phyloP scores from a whole-genome alignment of 805 yeast species.

The Spathaspora passalidarum region DNA sequence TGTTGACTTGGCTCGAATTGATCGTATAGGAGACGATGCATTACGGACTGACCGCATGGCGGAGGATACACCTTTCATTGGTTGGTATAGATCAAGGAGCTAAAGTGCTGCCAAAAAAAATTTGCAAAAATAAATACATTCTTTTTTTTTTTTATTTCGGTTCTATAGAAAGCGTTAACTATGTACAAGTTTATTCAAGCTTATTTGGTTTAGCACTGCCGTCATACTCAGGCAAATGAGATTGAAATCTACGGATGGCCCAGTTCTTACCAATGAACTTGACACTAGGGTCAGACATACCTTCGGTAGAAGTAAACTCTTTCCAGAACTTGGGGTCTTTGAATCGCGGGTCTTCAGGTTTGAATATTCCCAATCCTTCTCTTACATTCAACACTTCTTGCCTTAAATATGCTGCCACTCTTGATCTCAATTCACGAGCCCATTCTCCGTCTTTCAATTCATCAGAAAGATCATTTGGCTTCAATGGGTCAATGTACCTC shows the following conservation, averaged over 20 bases:
- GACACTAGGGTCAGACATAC: slow-evolving; percentile 64
- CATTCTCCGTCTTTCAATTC: slow-evolving; percentile 61
- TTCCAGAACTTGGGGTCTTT: slow-evolving; percentile 74
- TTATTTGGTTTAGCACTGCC: slow-evolving; percentile 4
- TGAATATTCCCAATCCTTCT: slow-evolving; percentile 39
- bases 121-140: too few species aligned
- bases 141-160: background rate
- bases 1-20: background rate
- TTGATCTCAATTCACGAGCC: slow-evolving; percentile 65
- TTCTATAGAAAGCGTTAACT: too few species aligned
- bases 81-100: background rate
- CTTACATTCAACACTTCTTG: slow-evolving; percentile 52
- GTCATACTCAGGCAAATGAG: slow-evolving; percentile 35
- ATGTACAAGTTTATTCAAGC: background rate
- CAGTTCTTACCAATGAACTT: slow-evolving; percentile 76
- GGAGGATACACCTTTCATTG: background rate
- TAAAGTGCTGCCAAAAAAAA: background rate
- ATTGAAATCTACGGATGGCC: slow-evolving; percentile 74
- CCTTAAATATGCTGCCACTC: slow-evolving; percentile 68
- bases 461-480: slow-evolving; percentile 57
- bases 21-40: background rate
- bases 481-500: slow-evolving; percentile 47
- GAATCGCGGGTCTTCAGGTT: slow-evolving; percentile 67
- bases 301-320: slow-evolving; percentile 59
- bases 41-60: background rate